Base-by-base conservation (phyloP, 129 eudicot species). In the Flaveria linearis region DNA sequence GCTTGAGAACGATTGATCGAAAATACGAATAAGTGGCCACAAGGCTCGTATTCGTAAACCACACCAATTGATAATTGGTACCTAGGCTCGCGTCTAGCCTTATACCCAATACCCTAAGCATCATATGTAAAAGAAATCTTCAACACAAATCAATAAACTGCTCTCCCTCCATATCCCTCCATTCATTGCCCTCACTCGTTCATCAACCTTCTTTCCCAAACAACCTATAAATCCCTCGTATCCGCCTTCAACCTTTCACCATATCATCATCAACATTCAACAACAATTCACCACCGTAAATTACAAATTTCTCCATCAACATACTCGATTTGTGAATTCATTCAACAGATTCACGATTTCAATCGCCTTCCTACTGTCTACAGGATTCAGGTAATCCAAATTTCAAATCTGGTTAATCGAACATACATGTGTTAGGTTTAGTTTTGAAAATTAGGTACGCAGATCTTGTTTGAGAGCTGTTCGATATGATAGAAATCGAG, bases 351-450 rank as follows among this genome's bases (percentile, higher is more conserved):
- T 36, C 41, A 56, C 60, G 70, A 56, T 55, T 77, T 47, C 63
- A 26, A 22, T 78, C 70, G 17, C 61, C 69, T 16, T 57, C 30
- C 76, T 58, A 57, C 62, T 45, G 15, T 58, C 76, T 41, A 69
- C 49, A 68, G 69, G 69, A 69, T 77, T 28, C 28, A 78, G 82
- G 82, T 78, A 69, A 43, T 68, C 58, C 60, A 26, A 7, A 11
- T 42, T 43, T 43, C 33, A 41, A 53, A 23, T 55, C 28, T 23
- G 23, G 6, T n/a, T 20, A 22, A 36, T 76, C 52, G 7, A 66
- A 18, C 53, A 9, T 22, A 1, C 66, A 10, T 33, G n/a, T 14
- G 25, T 77, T 57, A 55, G 57, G 73, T 67, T n/a, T 2, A 1
- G 39, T 14, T 66, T 50, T 13, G 20, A 11, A 28, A 30, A 18